Base-by-base conservation (phyloP, 495 filamentous ascomycete genomes). In the Penicillium subrubescens region DNA sequence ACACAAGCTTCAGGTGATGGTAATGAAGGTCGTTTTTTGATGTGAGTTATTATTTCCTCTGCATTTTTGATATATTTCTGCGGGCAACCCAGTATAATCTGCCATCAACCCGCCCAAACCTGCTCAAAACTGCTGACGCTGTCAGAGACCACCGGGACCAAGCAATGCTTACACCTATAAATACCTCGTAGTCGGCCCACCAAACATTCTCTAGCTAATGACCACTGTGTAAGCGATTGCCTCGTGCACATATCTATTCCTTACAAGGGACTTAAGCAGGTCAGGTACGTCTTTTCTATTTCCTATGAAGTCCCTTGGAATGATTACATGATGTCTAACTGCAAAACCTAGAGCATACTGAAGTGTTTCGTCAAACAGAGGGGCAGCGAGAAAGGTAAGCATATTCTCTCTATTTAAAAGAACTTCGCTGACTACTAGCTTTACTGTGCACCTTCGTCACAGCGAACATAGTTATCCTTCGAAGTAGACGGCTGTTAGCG, bases 401-500 rank as follows among this genome's bases (percentile, higher is more conserved):
- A 25, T 53, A 53, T 33, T 53, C 50, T 53, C 50, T 19, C 51
- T 53, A 31, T 31, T 31, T 8, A n/a, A n/a, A 53, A 53, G 50
- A 53, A 53, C 50, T 53, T 53, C 50, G 50, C 50, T 31, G 50
- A 53, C 50, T 53, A 33, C 17, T 53, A 25, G 50, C 27, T 53
- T 53, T 29, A 31, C 33, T 53, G 25, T 53, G 50, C 33, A 53
- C 50, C 12, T 33, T 31, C 50, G 25, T 53, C 50, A 33, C 50
- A 53, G 50, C 25, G 27, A 53, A 53, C 50, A 0, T 53, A 53
- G 33, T 53, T 31, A 33, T 53, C 50, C 50, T 31, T 53, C 11
- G 25, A 53, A 53, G 27, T 53, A 53, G 33, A 53, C 17, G 50
- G 25, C 50, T 31, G 50, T 2, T 14, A 53, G 7, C 33, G 50